Base-by-base conservation (phyloP, 2,329 filamentous ascomycete species). In the Fusarium nygamai region DNA sequence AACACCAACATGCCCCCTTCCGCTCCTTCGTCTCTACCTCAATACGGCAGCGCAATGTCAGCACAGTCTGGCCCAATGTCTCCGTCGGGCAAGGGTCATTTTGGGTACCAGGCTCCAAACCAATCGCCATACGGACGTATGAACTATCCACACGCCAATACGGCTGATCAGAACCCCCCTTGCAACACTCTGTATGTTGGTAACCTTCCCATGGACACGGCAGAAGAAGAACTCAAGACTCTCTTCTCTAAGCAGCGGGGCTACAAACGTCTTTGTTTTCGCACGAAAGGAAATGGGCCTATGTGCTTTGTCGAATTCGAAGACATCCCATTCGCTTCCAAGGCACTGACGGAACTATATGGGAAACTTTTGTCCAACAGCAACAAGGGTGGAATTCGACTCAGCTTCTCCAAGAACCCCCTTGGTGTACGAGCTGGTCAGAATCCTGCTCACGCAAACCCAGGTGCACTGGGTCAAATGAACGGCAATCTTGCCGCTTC, bases 261-360 rank as follows among this genome's bases (percentile, higher is more conserved):
- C 8, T 99, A 98, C 86, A 98, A 97, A 84, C 90, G 96, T 34
- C 90, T 99, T 13, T 98, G 95, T 80, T 98, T 98, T 87, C 90
- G 96, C 39, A 97, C 95, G 61, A 98, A 98, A 85, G 91, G 94
- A 75, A 98, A 98, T 77, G 96, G 96, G 0, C 96, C 96, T 5
- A 98, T 98, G 95, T 98, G 96, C 81, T 98, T 98, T 82, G 96
- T 99, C 43, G 96, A 99, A 82, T 99, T 98, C 77, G 96, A 98
- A 79, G 95, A 98, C 78, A 89, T 97, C 17, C 93, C 94, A 4
- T 96, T 94, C 79, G 96, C 96, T 2, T 98, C 96, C 47, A 97
- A 96, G 83, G 93, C 95, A 3, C 88, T 98, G 6, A 91, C 95
- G 73, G 94, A 98, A 64, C 88, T 98, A 3, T 98, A 98, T 79